Evolutionary conservation across 1,139 yeast genomes (phyloP).

Genomic region (Arxiozyma telluris): DNA sequence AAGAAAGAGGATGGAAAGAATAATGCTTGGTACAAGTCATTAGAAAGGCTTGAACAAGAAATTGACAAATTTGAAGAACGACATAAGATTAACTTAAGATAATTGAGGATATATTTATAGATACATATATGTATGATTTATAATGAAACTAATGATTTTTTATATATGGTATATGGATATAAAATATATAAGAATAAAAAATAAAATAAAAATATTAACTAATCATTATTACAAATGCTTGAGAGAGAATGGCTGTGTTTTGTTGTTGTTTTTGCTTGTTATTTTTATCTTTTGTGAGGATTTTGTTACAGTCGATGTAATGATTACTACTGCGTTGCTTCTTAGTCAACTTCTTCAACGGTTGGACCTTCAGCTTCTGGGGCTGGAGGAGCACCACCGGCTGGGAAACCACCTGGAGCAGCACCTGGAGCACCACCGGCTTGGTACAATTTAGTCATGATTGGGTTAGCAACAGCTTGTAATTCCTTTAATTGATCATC

Average conservation of each 20-base stretch:
- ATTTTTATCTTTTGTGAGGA: too few relatives aligned
- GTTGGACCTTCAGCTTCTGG: constrained; percentile 79
- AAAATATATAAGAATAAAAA: neutral
- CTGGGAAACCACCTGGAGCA: constrained; percentile 58
- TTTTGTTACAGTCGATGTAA: neutral
- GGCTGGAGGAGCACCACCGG: constrained; percentile 58
- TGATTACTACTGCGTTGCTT: too few relatives aligned
- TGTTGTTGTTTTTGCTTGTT: too few relatives aligned
- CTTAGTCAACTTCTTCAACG: constrained; percentile 87
- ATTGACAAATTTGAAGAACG: neutral
- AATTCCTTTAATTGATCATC: constrained; percentile 88
- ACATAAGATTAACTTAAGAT: neutral
- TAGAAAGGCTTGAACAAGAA: neutral
- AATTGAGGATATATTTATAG: neutral
- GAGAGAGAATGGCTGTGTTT: neutral
- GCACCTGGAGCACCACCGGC: constrained; percentile 62
- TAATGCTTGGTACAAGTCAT: neutral
- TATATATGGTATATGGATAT: neutral
- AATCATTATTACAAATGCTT: neutral
- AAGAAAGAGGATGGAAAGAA: neutral
- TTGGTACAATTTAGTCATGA: constrained; percentile 86
- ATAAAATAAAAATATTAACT: neutral
- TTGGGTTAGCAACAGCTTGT: constrained; percentile 89
- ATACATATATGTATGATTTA: neutral
- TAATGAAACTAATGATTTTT: neutral